These are phyloP conservation scores for Tetracentron sinense DNA, from an alignment of 164 flowering plant genomes.

Conservation along the genomic window DNA sequence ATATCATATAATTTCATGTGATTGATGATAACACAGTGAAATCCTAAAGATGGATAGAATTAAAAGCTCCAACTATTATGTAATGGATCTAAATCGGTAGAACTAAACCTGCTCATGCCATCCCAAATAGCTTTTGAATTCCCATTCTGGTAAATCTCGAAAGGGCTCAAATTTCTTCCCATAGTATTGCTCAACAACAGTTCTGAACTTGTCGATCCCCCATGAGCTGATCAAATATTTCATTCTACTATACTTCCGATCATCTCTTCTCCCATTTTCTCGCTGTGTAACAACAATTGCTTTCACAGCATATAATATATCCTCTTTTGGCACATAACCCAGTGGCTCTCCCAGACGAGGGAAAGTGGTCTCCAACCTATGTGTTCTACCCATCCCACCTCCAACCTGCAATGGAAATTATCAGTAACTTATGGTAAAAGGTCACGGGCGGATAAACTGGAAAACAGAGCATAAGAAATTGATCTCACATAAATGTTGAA, in stretches of 20 bases:
- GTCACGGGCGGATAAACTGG: neutral
- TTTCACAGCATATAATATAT: slow-evolving; percentile 88
- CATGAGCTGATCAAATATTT: slow-evolving; percentile 85
- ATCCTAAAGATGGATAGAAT: no score
- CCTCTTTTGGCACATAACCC: slow-evolving; percentile 95
- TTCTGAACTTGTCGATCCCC: slow-evolving; percentile 96
- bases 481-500: slow-evolving; percentile 84
- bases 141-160: slow-evolving; percentile 87
- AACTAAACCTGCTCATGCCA: slow-evolving; percentile 90
- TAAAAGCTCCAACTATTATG: no score
- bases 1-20: neutral
- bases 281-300: slow-evolving; percentile 97
- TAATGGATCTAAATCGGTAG: neutral
- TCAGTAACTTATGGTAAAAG: neutral
- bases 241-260: slow-evolving; percentile 94
- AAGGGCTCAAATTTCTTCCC: slow-evolving; percentile 92
- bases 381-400: slow-evolving; percentile 99
- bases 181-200: slow-evolving; percentile 85
- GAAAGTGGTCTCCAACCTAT: slow-evolving; percentile 78
- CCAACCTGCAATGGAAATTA: slow-evolving; percentile 67
- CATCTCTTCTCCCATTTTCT: slow-evolving; percentile 98
- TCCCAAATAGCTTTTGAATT: slow-evolving; percentile 88
- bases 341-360: slow-evolving; percentile 92
- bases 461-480: slow-evolving; percentile 1
- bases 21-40: neutral